Conservation (phyloP, 108 stramenopile species). For the Discostella stelligeroides region DNA sequence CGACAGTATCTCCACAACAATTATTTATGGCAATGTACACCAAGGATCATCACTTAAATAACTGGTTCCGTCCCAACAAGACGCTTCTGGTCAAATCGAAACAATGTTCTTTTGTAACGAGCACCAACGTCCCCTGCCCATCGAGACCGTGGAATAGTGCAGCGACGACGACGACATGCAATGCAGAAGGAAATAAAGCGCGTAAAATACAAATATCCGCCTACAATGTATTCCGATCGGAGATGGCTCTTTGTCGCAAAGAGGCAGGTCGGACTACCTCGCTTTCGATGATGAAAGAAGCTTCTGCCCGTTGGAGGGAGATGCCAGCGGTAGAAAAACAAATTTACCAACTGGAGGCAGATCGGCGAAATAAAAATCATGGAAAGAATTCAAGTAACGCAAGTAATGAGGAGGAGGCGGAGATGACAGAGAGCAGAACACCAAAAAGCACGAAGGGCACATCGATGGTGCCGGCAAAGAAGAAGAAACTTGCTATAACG, state of each 20-base stretch:
- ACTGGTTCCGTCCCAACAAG: slow-evolving; percentile 11
- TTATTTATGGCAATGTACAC: slow-evolving; percentile 14
- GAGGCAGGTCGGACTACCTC: no score
- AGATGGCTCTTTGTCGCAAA: neutral
- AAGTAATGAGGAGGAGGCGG: no score
- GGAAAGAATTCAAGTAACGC: no score
- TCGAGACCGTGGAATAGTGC: slow-evolving; percentile 10
- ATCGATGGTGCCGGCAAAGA: no score
- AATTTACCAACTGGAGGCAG: slow-evolving; percentile 12
- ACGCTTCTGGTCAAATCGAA: no score
- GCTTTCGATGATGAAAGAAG: neutral
- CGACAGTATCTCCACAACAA: slow-evolving; percentile 24
- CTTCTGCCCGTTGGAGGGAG: neutral
- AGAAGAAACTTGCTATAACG: neutral
- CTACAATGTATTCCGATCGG: no score
- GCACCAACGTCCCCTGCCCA: neutral
- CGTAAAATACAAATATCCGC: no score
- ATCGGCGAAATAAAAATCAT: no score
- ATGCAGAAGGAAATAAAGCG: neutral
- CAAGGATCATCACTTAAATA: slow-evolving; percentile 4
- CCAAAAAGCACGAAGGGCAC: no score
- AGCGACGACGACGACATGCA: neutral
- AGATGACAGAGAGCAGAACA: no score
- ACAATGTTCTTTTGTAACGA: neutral
- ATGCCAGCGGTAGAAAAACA: neutral